Evolutionary conservation across 768 basidiomycete species (phyloP).

Genomic region (Tephrocybe sp.): DNA sequence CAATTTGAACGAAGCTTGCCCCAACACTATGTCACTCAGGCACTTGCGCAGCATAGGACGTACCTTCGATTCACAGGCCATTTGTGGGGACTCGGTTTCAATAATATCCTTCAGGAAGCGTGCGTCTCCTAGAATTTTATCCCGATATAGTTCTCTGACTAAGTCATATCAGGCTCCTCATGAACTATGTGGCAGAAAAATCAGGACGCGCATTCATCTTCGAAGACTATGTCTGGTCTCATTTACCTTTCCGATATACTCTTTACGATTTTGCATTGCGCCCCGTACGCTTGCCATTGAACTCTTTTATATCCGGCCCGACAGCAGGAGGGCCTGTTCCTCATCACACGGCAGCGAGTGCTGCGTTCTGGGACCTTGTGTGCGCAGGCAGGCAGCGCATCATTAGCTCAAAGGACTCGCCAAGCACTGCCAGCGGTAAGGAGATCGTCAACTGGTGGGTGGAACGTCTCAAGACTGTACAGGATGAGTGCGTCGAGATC

Average conservation of each 20-base stretch:
- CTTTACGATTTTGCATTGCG: slow-evolving; percentile 54
- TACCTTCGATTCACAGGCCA: slow-evolving; percentile 56
- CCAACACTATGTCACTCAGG: slow-evolving; percentile 19
- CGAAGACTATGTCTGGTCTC: slow-evolving; percentile 64
- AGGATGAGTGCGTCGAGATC: slow-evolving; percentile 44
- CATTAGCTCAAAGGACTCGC: slow-evolving; percentile 35
- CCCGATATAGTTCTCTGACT: not conserved
- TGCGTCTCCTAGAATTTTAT: slow-evolving; percentile 19
- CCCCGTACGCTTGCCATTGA: slow-evolving; percentile 52
- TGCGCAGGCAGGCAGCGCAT: slow-evolving; percentile 39
- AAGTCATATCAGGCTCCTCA: slow-evolving; percentile 36
- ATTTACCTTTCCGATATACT: slow-evolving; percentile 50
- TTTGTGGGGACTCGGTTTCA: slow-evolving; percentile 61
- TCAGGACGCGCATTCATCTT: slow-evolving; percentile 59
- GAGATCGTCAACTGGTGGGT: slow-evolving; percentile 53
- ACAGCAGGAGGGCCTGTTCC: slow-evolving; percentile 47
- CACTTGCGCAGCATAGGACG: slow-evolving; percentile 15
- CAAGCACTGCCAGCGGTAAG: slow-evolving; percentile 37
- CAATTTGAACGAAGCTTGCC: slow-evolving; percentile 20
- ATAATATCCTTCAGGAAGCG: slow-evolving; percentile 64
- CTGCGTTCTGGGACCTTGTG: slow-evolving; percentile 47
- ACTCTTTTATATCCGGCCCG: slow-evolving; percentile 59
- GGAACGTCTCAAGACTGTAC: slow-evolving; percentile 31
- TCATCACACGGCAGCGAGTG: slow-evolving; percentile 39
- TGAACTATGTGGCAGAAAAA: slow-evolving; percentile 51